Conservation (phyloP, 2,329 filamentous ascomycete genomes). For the Neonectria neomacrospora region DNA sequence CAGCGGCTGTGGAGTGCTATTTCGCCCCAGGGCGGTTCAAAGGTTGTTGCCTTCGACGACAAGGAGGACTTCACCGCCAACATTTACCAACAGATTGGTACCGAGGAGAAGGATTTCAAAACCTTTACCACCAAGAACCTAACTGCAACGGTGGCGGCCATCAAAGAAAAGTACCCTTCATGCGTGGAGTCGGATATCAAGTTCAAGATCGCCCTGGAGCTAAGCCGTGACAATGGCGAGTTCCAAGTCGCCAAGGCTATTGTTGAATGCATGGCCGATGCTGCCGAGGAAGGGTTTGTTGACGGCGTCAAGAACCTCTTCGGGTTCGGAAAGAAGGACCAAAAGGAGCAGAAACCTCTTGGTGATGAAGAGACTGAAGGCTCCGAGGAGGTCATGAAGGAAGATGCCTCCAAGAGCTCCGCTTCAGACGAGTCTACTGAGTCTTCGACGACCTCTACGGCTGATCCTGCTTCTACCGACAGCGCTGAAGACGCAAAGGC, state of each 20-base stretch:
- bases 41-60: conserved; percentile 87
- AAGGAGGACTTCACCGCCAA: conserved; percentile 82
- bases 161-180: conserved; percentile 78
- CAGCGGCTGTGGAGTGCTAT: conserved; percentile 86
- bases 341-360: conserved; percentile 78
- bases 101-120: conserved; percentile 70
- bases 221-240: conserved; percentile 79
- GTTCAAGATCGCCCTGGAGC: conserved; percentile 80
- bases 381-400: conserved; percentile 55
- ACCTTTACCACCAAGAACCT: conserved; percentile 83
- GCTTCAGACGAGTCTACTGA: conserved; percentile 38
- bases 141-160: conserved; percentile 80
- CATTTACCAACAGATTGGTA: conserved; percentile 78
- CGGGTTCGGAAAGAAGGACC: conserved; percentile 90
- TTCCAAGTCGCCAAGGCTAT: conserved; percentile 81
- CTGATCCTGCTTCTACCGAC: conserved; percentile 59
- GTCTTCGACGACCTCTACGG: conserved; percentile 43
- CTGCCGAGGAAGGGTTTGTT: conserved; percentile 82
- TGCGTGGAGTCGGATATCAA: conserved; percentile 81
- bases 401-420: conserved; percentile 49
- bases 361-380: conserved; percentile 57
- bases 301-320: conserved; percentile 97
- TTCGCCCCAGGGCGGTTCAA: conserved; percentile 79
- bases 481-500: conserved; percentile 59
- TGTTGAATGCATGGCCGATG: conserved; percentile 86